Conservation (phyloP, 2,329 filamentous ascomycete genomes). For the Alternaria gansuensis region DNA sequence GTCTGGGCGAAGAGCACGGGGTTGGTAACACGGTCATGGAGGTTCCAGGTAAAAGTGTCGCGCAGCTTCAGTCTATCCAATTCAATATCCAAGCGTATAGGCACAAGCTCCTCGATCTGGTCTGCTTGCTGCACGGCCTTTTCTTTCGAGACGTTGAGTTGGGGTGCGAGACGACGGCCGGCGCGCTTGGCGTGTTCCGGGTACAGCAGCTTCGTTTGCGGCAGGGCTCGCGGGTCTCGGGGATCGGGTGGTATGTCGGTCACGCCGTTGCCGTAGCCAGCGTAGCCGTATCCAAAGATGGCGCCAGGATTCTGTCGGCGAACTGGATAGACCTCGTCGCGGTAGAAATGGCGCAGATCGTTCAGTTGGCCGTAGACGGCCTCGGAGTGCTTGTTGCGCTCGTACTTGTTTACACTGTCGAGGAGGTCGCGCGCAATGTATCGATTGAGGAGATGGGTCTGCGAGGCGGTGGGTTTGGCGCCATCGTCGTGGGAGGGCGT, state of each 20-base stretch:
- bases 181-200: conserved; percentile 78
- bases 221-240: conserved; percentile 62
- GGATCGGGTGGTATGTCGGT: conserved; percentile 64
- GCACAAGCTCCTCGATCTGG: conserved; percentile 88
- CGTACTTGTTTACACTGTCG: conserved; percentile 63
- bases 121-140: conserved; percentile 85
- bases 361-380: conserved; percentile 70
- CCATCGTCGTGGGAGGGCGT: conserved; percentile 45
- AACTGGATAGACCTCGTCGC: conserved; percentile 64
- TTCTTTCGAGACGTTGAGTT: conserved; percentile 81
- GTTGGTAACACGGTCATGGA: conserved; percentile 85
- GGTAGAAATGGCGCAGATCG: conserved; percentile 39
- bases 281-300: conserved; percentile 77
- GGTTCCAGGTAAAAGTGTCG: conserved; percentile 98
- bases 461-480: conserved; percentile 51
- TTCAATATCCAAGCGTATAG: conserved; percentile 90
- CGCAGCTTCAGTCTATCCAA: conserved; percentile 94
- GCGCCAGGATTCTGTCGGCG: conserved; percentile 65
- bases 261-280: conserved; percentile 85
- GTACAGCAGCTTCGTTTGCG: conserved; percentile 72
- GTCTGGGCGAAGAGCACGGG: conserved; percentile 86
- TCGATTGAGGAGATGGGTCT: conserved; percentile 64
- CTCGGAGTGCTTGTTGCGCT: conserved; percentile 61
- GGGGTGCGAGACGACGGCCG: conserved; percentile 76
- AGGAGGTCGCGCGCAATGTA: conserved; percentile 72